Conservation (phyloP, 2,329 filamentous ascomycete genomes). For the Sporothrix euskadiensis region DNA sequence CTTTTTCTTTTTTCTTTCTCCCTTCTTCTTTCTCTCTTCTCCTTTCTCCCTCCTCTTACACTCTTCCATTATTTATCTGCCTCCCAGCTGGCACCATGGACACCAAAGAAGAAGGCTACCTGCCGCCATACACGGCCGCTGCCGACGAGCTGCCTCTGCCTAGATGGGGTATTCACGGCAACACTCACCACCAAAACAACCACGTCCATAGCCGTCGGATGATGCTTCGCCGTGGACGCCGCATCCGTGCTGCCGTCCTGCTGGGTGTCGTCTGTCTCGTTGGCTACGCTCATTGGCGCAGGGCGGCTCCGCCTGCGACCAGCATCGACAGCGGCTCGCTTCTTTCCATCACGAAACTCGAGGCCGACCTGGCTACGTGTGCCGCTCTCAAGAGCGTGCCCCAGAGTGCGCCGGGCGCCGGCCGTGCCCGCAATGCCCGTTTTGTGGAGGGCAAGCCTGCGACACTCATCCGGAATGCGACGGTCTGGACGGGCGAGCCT, state of each 20-base stretch:
- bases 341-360: constrained; percentile 56
- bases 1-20: background rate
- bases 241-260: constrained; percentile 47
- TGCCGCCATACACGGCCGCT: constrained; percentile 48
- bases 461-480: constrained; percentile 66
- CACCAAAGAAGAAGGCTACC: constrained; percentile 44
- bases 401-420: constrained; percentile 55
- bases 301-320: constrained; percentile 7
- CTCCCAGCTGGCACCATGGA: constrained; percentile 26
- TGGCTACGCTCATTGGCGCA: constrained; percentile 47
- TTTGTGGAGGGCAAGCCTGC: constrained; percentile 60
- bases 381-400: constrained; percentile 56
- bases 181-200: background rate
- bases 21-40: background rate
- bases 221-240: constrained; percentile 45
- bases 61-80: too few relatives aligned
- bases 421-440: constrained; percentile 61
- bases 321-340: background rate
- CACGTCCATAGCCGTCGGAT: constrained; percentile 3
- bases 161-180: constrained; percentile 18
- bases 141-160: constrained; percentile 12
- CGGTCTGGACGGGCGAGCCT: constrained; percentile 66
- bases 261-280: constrained; percentile 51
- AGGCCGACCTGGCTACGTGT: constrained; percentile 57
- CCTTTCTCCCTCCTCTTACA: background rate